Evolutionary conservation across 768 basidiomycete species (phyloP), one percentile per base, ranked within the genome.

Genomic region (Lactarius psammicola): DNA sequence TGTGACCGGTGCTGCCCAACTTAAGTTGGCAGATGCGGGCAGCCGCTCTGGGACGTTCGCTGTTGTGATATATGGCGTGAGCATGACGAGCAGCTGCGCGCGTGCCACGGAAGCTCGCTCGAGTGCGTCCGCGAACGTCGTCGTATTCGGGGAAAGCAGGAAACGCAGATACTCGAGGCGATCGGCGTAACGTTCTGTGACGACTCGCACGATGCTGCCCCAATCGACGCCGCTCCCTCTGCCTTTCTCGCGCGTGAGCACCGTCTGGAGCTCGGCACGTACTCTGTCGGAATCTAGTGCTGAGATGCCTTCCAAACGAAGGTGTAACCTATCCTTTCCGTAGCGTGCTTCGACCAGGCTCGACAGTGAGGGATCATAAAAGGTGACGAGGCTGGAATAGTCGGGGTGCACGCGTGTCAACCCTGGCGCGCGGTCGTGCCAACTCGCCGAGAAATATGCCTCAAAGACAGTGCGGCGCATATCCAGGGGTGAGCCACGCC

Each of bases 381-480:
- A 79, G 0, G 81, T 80, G 20, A 82, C 67, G 17, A 79, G 63
- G 10, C 78, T 74, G 4, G 79, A 70, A 53, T 79, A 76, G 71
- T 83, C 81, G 20, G 81, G 73, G 30, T 74, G 66, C 23, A 81
- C 72, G 34, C 82, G 81, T 0, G 75, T 74, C 31, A 82, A 81
- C 42, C 80, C 81, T 0, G 81, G 81, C 44, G 73, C 78, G 58
- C 65, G 68, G 60, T 81, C 78, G 59, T 80, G 77, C 80, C 78
- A 80, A 30, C 71, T 71, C 3, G 80, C 78, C 11, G 80, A 70
- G 59, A 78, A 71, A 44, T 79, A 59, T n/a, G 72, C 70, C 46
- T 73, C 71, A 44, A 70, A 67, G 18, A 30, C 23, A 20, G 1
- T 36, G 28, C 30, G 4, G 5, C 3, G 1, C 0, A 18, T 15